phyloP scores from a whole-genome alignment of 2,329 filamentous ascomycete species.

The Colletotrichum camelliae region DNA sequence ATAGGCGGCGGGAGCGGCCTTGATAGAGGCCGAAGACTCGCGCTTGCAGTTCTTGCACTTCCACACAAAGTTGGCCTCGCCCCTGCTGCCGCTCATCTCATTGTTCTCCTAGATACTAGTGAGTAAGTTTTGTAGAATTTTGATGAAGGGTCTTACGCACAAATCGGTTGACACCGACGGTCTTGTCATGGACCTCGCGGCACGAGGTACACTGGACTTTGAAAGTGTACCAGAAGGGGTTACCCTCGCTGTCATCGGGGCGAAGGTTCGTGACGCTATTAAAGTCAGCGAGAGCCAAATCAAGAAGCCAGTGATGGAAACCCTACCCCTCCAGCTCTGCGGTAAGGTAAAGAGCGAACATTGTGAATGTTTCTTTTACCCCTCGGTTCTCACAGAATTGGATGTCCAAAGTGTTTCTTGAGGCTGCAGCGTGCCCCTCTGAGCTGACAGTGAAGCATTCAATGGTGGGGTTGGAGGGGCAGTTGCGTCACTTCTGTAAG shows the following conservation, averaged over 20 bases:
- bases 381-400: not conserved
- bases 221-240: constrained; percentile 96
- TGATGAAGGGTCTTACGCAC: constrained; percentile 55
- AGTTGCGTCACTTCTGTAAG: constrained; percentile 14
- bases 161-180: constrained; percentile 86
- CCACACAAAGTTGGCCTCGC: constrained; percentile 99
- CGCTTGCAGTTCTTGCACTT: constrained; percentile 98
- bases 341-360: constrained; percentile 71
- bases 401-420: not conserved
- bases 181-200: constrained; percentile 87
- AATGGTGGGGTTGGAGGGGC: constrained; percentile 21
- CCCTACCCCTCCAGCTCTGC: constrained; percentile 73
- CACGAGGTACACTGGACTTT: constrained; percentile 98
- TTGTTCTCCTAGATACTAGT: constrained; percentile 72
- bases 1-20: constrained; percentile 74
- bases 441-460: not conserved
- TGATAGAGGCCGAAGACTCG: constrained; percentile 86
- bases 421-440: not conserved
- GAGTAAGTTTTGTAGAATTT: not conserved
- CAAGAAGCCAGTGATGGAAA: not conserved
- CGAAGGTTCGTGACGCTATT: constrained; percentile 86
- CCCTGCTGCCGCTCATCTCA: constrained; percentile 89
- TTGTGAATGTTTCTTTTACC: constrained; percentile 34
- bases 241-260: constrained; percentile 80
- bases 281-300: not conserved